Evolutionary conservation across 73 alveolate species (phyloP), one percentile per base, ranked within the genome.

Genomic region (Tetrahymena borealis): DNA sequence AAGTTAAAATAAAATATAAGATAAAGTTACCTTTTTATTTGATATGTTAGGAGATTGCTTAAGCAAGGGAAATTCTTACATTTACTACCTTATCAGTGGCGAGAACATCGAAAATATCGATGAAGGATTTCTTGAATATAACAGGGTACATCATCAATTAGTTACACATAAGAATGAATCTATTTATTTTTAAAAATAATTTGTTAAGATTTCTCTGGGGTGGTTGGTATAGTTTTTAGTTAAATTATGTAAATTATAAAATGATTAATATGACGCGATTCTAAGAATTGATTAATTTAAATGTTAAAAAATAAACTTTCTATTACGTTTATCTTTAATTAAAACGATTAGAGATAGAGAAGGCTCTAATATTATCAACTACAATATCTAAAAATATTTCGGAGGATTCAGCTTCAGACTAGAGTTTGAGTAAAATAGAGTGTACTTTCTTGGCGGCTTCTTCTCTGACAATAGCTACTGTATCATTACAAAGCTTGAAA

Each of bases 381-480:
- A 60, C 85, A 60, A 32, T 39, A 39, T 93, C 95, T 16, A 39
- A 78, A 28, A 79, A 79, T 12, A 93, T 92, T 28, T 93, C 93
- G 15, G 91, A 60, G 20, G 90, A 90, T 39, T 93, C 93, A 3
- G 92, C 42, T 18, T 40, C 78, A 9, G 93, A 39, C 16, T 78
- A 91, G 39, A 93, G 60, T 38, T 35, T 31, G 8, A 92, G 90
- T 78, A 78, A 37, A 39, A 93, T 38, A 41, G 90, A 92, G 13
- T 79, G 78, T 4, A 93, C 95, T 40, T 93, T 93, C 90, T 93
- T 93, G 9, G 95, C 93, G 32, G 95, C 95, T 24, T 79, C 91
- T 31, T 90, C 39, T 79, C 95, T 79, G 15, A 93, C 95, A 39
- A 38, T 39, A 24, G 95, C 93, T 38, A 93, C 95, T 24, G 91